phyloP scores from a whole-genome alignment of 176 grass and related monocot species.

The Oryza glumipatula region DNA sequence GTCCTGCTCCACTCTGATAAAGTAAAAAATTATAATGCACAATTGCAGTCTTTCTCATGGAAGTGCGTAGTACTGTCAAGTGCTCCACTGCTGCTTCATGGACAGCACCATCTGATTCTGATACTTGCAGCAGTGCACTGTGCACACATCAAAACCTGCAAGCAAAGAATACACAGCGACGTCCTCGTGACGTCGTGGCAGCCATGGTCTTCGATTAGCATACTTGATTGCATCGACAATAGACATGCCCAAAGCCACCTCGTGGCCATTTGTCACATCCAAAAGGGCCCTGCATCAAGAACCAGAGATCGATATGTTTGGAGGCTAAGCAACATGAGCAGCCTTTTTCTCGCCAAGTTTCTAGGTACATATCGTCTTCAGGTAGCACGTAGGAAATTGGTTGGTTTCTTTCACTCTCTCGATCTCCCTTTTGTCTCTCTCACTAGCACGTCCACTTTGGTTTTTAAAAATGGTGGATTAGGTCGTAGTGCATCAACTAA shows the following conservation, averaged over 20 bases:
- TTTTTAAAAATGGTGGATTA: constrained; percentile 32
- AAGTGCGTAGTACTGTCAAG: constrained; percentile 26
- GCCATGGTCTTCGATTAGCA: not conserved
- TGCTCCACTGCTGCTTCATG: constrained; percentile 28
- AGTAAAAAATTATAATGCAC: constrained; percentile 9
- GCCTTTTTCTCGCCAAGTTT: constrained; percentile 4
- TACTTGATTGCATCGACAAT: not conserved
- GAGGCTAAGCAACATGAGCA: constrained; percentile 52
- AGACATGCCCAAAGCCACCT: not conserved
- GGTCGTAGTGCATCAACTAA: not conserved
- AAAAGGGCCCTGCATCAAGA: constrained; percentile 45
- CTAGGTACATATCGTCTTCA: constrained; percentile 46
- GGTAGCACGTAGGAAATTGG: constrained; percentile 48
- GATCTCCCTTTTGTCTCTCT: not conserved
- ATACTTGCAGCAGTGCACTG: not conserved
- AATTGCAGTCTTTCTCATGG: not conserved
- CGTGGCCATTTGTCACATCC: constrained; percentile 36
- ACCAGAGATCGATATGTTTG: constrained; percentile 55
- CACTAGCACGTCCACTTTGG: constrained; percentile 2
- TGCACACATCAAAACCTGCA: not conserved
- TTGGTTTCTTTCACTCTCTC: constrained; percentile 23
- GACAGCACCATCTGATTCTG: constrained; percentile 14
- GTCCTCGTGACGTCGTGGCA: constrained; percentile 28
- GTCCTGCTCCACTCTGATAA: constrained; percentile 20
- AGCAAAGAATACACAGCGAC: not conserved